phyloP scores from a whole-genome alignment of 371 early-diverging fungal genomes.

The Dentiscutata heterogama region DNA sequence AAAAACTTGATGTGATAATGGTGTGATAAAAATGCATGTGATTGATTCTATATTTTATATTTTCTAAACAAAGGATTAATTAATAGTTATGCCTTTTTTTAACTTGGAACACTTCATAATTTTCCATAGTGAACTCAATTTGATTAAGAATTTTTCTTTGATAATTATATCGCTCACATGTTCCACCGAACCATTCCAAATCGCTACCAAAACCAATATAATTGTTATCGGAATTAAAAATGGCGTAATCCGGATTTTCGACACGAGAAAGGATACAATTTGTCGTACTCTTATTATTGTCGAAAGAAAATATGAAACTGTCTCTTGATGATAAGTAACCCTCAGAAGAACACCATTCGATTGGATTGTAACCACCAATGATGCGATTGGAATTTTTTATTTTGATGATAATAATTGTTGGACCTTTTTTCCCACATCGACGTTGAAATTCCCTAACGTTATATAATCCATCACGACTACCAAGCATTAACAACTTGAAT shows the following conservation, averaged over 20 bases:
- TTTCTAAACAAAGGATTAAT: too few relatives aligned
- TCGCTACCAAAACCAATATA: slow-evolving; percentile 29
- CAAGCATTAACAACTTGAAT: slow-evolving; percentile 39
- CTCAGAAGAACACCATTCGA: slow-evolving; percentile 9
- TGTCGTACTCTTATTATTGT: background rate
- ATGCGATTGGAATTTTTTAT: background rate
- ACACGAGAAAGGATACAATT: slow-evolving; percentile 23
- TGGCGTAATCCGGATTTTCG: slow-evolving; percentile 7
- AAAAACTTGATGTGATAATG: too few relatives aligned
- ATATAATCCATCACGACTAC: slow-evolving; percentile 38
- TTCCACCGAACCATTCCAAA: slow-evolving; percentile 35
- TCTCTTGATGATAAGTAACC: slow-evolving; percentile 15
- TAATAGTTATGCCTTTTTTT: background rate
- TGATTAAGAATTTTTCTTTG: slow-evolving; percentile 9
- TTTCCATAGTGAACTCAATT: slow-evolving; percentile 27
- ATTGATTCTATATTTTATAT: too few relatives aligned
- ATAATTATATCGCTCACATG: slow-evolving; percentile 13
- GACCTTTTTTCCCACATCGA: slow-evolving; percentile 43
- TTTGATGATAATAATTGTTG: slow-evolving; percentile 41
- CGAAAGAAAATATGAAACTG: slow-evolving; percentile 41
- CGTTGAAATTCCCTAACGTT: slow-evolving; percentile 25
- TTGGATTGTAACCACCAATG: slow-evolving; percentile 32
- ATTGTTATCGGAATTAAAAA: slow-evolving; percentile 11
- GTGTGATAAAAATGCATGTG: too few relatives aligned
- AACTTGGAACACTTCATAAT: slow-evolving; percentile 46